phyloP scores from a whole-genome alignment of 371 early-diverging fungal species.

The Umbelopsis sp. region DNA sequence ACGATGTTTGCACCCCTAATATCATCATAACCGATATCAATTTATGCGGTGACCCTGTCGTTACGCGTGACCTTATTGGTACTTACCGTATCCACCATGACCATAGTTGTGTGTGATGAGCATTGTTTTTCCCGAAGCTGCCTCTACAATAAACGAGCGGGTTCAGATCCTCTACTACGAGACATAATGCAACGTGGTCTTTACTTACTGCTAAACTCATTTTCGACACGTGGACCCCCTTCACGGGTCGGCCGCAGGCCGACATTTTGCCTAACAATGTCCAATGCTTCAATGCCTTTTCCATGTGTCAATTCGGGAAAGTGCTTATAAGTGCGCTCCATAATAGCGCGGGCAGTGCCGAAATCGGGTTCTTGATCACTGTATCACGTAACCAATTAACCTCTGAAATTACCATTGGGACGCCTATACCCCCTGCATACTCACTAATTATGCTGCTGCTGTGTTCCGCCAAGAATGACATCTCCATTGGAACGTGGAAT shows the following conservation, averaged over 20 bases:
- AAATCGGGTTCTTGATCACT: constrained; percentile 35
- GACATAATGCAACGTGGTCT: too few relatives aligned
- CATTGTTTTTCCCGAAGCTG: constrained; percentile 43
- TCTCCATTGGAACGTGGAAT: constrained; percentile 82
- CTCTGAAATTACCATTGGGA: background rate
- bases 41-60: background rate
- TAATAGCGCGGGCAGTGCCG: constrained; percentile 35
- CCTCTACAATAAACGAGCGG: constrained; percentile 23
- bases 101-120: constrained; percentile 77
- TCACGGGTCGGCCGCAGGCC: constrained; percentile 77
- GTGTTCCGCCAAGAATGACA: constrained; percentile 79
- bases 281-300: constrained; percentile 45
- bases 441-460: constrained; percentile 66
- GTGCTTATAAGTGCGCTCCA: constrained; percentile 35
- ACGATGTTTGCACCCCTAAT: constrained; percentile 26
- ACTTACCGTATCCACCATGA: constrained; percentile 66
- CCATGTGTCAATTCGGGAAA: constrained; percentile 47
- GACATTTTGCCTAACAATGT: constrained; percentile 66
- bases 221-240: constrained; percentile 74
- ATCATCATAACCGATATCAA: background rate
- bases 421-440: constrained; percentile 8
- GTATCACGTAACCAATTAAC: constrained; percentile 40
- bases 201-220: constrained; percentile 54
- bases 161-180: too few relatives aligned
- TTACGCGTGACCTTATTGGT: background rate